phyloP scores from a whole-genome alignment of 106 monocot genomes.

The Amphibolis antarctica region DNA sequence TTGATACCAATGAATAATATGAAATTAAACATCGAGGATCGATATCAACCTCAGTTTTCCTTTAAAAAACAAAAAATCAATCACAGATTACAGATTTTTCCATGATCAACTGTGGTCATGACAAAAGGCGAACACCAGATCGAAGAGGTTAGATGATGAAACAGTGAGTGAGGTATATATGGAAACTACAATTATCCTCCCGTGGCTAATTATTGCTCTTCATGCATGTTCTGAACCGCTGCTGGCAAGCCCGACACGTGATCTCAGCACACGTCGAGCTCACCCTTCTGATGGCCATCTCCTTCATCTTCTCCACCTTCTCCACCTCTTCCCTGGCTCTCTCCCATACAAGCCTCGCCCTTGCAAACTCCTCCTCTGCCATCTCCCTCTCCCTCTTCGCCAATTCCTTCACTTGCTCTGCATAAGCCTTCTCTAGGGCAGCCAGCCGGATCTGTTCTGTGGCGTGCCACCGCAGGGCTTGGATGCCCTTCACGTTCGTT shows the following conservation, averaged over 20 bases:
- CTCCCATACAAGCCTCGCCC: conserved; percentile 67
- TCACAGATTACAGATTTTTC: too few relatives aligned
- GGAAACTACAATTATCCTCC: too few relatives aligned
- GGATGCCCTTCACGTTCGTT: conserved; percentile 3
- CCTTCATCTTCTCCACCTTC: conserved; percentile 69
- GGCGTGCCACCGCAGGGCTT: conserved; percentile 38
- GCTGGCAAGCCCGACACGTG: conserved; percentile 59
- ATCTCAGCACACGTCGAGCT: conserved; percentile 36
- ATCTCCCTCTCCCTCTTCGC: conserved; percentile 55
- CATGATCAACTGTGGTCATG: too few relatives aligned
- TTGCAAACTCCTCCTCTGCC: conserved; percentile 60
- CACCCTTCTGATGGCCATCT: conserved; percentile 33
- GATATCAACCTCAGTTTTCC: too few relatives aligned
- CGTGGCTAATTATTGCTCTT: too few relatives aligned
- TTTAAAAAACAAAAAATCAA: too few relatives aligned
- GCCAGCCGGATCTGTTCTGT: conserved; percentile 56
- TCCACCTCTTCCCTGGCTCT: conserved; percentile 59
- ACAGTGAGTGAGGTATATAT: too few relatives aligned
- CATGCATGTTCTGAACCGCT: conserved; percentile 35
- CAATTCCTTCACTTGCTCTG: conserved; percentile 55
- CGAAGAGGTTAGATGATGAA: not conserved
- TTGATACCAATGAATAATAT: too few relatives aligned
- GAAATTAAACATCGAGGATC: too few relatives aligned
- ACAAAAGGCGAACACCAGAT: too few relatives aligned
- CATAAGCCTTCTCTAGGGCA: conserved; percentile 49